Evolutionary conservation across 331 rosid genomes (phyloP).

Genomic region (Malus hybrid): DNA sequence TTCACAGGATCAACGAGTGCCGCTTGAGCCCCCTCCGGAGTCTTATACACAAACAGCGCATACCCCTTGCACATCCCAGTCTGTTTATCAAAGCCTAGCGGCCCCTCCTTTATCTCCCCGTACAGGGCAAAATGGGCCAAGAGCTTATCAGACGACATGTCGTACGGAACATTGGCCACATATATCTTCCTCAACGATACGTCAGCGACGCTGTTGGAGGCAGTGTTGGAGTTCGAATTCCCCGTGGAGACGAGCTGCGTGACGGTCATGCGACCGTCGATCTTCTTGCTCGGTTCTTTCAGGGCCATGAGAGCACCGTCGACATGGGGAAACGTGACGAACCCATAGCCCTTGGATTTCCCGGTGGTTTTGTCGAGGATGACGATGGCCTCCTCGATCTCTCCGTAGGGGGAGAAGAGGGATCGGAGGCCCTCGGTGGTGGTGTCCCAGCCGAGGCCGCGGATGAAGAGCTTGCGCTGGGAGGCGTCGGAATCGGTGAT

Average conservation of each 20-base stretch:
- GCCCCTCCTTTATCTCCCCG: conserved; percentile 92
- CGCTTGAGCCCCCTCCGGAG: conserved; percentile 69
- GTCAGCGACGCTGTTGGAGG: conserved; percentile 26
- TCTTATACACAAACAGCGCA: conserved; percentile 24
- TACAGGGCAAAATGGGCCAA: conserved; percentile 59
- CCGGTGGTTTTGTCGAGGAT: conserved; percentile 79
- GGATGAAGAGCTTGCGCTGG: conserved; percentile 85
- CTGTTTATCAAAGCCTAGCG: conserved; percentile 84
- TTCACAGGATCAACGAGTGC: conserved; percentile 72
- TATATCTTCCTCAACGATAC: conserved; percentile 63
- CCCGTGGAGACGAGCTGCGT: conserved; percentile 86
- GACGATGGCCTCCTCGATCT: conserved; percentile 82
- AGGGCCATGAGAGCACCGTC: conserved; percentile 81
- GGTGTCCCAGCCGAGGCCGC: conserved; percentile 96
- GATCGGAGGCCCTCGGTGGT: conserved; percentile 78
- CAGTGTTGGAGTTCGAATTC: conserved; percentile 24
- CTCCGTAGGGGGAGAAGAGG: conserved; percentile 75
- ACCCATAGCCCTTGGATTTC: conserved; percentile 77
- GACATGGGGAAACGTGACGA: conserved; percentile 75
- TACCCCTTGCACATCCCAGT: conserved; percentile 86
- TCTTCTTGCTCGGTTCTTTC: conserved; percentile 87
- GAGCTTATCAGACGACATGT: conserved; percentile 67
- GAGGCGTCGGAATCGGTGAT: conserved; percentile 58
- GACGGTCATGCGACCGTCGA: conserved; percentile 88
- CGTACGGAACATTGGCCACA: conserved; percentile 79